Evolutionary conservation across 768 basidiomycete species (phyloP).

Genomic region (Mycena amicta): DNA sequence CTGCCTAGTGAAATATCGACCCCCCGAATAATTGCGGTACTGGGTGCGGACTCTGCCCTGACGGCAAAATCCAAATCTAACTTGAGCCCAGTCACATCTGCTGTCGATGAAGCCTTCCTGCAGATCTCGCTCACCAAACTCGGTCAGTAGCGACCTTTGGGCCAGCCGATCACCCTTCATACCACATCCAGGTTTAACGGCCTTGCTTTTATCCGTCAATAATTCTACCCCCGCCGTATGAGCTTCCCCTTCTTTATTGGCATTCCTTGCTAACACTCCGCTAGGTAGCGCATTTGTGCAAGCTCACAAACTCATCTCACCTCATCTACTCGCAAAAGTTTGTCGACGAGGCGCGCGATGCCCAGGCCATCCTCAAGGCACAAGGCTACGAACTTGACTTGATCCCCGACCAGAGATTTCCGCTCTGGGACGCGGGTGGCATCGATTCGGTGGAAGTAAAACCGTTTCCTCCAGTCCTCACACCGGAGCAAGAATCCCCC

Average conservation of each 20-base stretch:
- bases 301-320: slow-evolving; percentile 37
- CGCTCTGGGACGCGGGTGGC: slow-evolving; percentile 43
- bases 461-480: slow-evolving; percentile 29
- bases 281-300: slow-evolving; percentile 44
- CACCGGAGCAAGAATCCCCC: slow-evolving; percentile 34
- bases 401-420: slow-evolving; percentile 39
- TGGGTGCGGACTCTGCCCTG: slow-evolving; percentile 14
- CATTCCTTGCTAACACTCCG: too few relatives aligned
- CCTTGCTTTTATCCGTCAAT: slow-evolving; percentile 45
- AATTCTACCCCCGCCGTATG: slow-evolving; percentile 50
- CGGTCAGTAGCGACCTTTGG: background rate
- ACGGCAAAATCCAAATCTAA: background rate
- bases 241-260: too few relatives aligned
- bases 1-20: slow-evolving; percentile 33
- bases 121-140: slow-evolving; percentile 45
- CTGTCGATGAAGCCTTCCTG: slow-evolving; percentile 43
- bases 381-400: slow-evolving; percentile 25
- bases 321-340: slow-evolving; percentile 44
- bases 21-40: slow-evolving; percentile 37
- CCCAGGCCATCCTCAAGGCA: slow-evolving; percentile 27
- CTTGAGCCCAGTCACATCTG: slow-evolving; percentile 28
- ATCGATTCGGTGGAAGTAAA: slow-evolving; percentile 29
- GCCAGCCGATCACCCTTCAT: background rate
- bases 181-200: slow-evolving; percentile 30
- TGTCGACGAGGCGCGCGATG: slow-evolving; percentile 35